These are phyloP conservation scores for Sporothrix variecibatus DNA, from an alignment of 2,329 filamentous ascomycete genomes.

Conservation along the genomic window DNA sequence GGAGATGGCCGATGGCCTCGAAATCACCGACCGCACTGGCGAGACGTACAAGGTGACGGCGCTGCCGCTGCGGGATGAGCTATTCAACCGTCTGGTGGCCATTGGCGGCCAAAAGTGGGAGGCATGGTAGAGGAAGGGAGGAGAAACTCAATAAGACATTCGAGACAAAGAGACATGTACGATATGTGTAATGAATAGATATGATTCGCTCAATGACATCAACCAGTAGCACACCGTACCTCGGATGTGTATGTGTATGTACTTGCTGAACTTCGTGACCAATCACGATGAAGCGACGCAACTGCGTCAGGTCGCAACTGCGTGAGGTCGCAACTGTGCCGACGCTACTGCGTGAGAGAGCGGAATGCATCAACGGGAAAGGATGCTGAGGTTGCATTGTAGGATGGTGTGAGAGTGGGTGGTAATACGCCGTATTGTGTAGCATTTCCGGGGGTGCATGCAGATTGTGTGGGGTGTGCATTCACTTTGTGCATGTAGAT, in stretches of 20 bases:
- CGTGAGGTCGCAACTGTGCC: not conserved
- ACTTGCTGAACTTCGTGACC: too few species aligned
- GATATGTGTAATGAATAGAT: not conserved
- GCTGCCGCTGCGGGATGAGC: constrained; percentile 69
- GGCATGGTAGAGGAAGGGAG: constrained; percentile 55
- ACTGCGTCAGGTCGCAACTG: not conserved
- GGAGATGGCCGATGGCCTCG: constrained; percentile 74
- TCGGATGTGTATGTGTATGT: too few species aligned
- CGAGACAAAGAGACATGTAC: not conserved
- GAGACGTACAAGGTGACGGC: constrained; percentile 66
- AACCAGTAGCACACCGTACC: not conserved
- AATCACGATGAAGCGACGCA: not conserved
- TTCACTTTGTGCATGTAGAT: too few species aligned
- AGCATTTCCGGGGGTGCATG: too few species aligned
- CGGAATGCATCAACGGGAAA: not conserved
- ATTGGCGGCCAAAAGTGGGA: constrained; percentile 86
- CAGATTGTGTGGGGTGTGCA: too few species aligned
- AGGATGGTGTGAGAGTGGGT: not conserved
- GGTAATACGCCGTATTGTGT: not conserved
- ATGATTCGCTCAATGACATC: not conserved
- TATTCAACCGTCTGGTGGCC: constrained; percentile 48
- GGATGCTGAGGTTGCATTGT: not conserved
- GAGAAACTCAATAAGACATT: not conserved
- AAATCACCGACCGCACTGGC: constrained; percentile 62
- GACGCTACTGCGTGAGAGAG: not conserved